These are phyloP conservation scores for Sugiyamaella chiloensis DNA, from an alignment of 805 yeast genomes.

Conservation along the genomic window DNA sequence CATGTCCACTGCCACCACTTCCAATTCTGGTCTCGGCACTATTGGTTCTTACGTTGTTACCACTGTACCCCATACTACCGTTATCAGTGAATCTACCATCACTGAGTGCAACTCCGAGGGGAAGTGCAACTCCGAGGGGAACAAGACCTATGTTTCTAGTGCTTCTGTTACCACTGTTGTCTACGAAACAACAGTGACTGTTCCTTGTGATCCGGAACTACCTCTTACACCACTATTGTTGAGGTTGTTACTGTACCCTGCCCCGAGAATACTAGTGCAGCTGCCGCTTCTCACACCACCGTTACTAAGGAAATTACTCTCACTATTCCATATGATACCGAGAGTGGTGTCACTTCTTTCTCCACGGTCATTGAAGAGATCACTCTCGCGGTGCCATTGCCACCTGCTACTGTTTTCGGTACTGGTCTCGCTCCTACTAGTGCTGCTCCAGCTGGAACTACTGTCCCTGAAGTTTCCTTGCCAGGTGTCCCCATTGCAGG, in stretches of 20 bases:
- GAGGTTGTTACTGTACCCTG: constrained; percentile 8
- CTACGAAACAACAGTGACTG: not conserved
- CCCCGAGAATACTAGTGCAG: not conserved
- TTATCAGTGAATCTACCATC: not conserved
- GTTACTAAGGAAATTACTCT: not conserved
- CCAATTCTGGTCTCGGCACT: not conserved
- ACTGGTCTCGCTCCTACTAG: not conserved
- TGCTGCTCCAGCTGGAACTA: not conserved
- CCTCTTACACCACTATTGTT: constrained; percentile 3
- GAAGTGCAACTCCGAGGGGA: constrained; percentile 8
- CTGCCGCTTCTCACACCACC: not conserved
- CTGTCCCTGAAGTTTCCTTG: no score
- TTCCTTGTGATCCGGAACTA: constrained; percentile 1
- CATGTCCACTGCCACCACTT: not conserved
- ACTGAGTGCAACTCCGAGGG: not conserved
- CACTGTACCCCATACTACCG: not conserved
- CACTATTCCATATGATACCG: constrained; percentile 1
- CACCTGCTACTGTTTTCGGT: not conserved
- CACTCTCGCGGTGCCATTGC: constrained; percentile 2
- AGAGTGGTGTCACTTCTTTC: not conserved
- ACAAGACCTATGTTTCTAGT: not conserved
- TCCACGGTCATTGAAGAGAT: constrained; percentile 4
- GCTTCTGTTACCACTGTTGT: constrained; percentile 2
- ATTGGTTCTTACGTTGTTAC: not conserved
- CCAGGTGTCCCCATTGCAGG: not conserved